A percentile compares a stretch with the other conserved stretches of the same genome.
Conservation (phyloP, 2,329 filamentous ascomycete genomes). For the Xylaria multiplex region DNA sequence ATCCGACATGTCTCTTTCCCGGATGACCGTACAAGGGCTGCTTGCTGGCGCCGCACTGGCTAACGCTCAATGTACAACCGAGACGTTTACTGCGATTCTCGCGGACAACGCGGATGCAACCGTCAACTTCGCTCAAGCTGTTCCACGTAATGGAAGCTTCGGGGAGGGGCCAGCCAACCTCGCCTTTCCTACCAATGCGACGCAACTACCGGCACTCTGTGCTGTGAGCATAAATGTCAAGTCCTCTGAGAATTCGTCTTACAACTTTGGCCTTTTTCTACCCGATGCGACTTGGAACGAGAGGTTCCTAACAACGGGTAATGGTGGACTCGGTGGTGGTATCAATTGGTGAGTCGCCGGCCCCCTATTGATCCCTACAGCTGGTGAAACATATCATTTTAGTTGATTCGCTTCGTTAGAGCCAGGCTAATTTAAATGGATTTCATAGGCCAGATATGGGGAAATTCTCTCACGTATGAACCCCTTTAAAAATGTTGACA, state of each 20-base stretch:
- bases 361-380: not conserved
- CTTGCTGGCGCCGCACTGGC: slow-evolving; percentile 33
- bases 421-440: slow-evolving; percentile 7
- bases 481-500: not conserved
- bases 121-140: slow-evolving; percentile 42
- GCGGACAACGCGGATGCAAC: slow-evolving; percentile 37
- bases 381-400: no score
- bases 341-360: slow-evolving; percentile 46
- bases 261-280: slow-evolving; percentile 48
- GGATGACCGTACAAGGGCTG: slow-evolving; percentile 21
- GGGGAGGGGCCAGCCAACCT: slow-evolving; percentile 37
- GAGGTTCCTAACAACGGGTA: slow-evolving; percentile 45
- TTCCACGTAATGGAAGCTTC: slow-evolving; percentile 44
- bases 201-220: slow-evolving; percentile 45
- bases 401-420: not conserved
- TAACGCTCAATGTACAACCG: slow-evolving; percentile 40
- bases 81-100: slow-evolving; percentile 41
- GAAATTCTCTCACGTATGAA: slow-evolving; percentile 43
- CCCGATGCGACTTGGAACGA: slow-evolving; percentile 48
- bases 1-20: slow-evolving; percentile 33
- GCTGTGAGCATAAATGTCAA: slow-evolving; percentile 48
- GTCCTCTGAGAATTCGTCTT: slow-evolving; percentile 45
- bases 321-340: slow-evolving; percentile 47
- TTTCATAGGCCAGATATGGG: slow-evolving; percentile 55
- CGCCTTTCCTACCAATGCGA: slow-evolving; percentile 43